Base-by-base conservation (phyloP, 1,284 basidiomycete species). In the Ceraceosorus bombacis region DNA sequence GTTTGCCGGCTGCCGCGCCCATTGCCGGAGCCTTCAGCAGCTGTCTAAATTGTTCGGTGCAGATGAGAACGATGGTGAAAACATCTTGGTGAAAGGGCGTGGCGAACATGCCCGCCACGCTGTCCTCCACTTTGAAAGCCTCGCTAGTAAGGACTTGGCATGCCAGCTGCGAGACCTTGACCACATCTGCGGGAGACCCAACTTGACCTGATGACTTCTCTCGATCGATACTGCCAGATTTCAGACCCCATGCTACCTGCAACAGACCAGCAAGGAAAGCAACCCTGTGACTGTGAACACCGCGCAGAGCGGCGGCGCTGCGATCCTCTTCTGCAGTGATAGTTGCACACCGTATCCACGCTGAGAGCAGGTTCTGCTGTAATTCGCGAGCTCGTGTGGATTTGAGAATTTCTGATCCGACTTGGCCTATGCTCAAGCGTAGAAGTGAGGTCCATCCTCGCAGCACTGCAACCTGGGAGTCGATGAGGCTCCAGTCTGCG, bases 261-360 rank as follows among this genome's bases (percentile, higher is more conserved):
- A 92, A 80, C 54, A 93, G 77, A 0, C 85, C 83, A 12, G 89
- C 82, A 1, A 95, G 80, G 5, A 94, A 80, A 5, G 83, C 83
- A 6, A 95, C 79, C 41, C 90, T 82, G 36, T 87, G 84, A 0
- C 84, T 83, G 70, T 95, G 90, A 38, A 92, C 85, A 1, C 84
- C 84, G 0, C 86, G 82, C 85, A 92, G 89, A 81, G 92, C 86
- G 64, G 91, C 87, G 1, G 90, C 91, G 5, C 81, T 82, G 27
- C 89, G 83, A 51, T 80, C 81, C 78, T 93, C 91, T 13, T 79
- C 78, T 0, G 88, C 84, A 37, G 92, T 83, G 2, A 67, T 54
- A 27, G 58, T 69, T 2, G 67, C 68, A 10, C 66, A 60, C 5
- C 54, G 51, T 4, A 61, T 66, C 70, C 70, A 72, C 6, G 60